These are phyloP conservation scores for Dactylis glomerata DNA, from an alignment of 176 grass and related monocot genomes.

Conservation along the genomic window DNA sequence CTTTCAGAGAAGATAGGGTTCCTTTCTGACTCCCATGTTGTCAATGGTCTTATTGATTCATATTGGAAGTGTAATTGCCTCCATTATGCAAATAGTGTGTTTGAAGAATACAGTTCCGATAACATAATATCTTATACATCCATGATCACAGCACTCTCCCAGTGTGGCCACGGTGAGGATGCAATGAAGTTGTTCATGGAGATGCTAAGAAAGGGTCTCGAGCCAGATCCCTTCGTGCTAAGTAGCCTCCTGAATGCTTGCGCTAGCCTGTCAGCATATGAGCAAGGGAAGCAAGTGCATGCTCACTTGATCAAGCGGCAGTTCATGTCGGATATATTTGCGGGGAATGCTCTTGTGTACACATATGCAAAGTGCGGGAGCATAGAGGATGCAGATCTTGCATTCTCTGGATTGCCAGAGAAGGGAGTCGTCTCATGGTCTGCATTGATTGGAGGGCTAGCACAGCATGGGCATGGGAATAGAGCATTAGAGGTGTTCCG, in stretches of 20 bases:
- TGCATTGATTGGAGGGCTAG: slow-evolving; percentile 92
- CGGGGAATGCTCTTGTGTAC: slow-evolving; percentile 82
- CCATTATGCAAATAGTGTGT: slow-evolving; percentile 48
- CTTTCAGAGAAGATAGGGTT: slow-evolving; percentile 59
- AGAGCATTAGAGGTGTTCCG: slow-evolving; percentile 59
- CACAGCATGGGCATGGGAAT: slow-evolving; percentile 85
- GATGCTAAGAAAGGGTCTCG: slow-evolving; percentile 66
- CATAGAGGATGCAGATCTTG: slow-evolving; percentile 72
- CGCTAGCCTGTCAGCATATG: slow-evolving; percentile 80
- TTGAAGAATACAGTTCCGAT: slow-evolving; percentile 56
- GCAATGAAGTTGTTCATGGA: slow-evolving; percentile 73
- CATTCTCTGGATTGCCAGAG: slow-evolving; percentile 56
- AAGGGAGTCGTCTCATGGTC: slow-evolving; percentile 91
- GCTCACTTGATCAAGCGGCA: slow-evolving; percentile 65
- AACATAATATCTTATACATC: slow-evolving; percentile 74
- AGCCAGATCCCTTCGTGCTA: slow-evolving; percentile 75
- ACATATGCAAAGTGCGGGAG: slow-evolving; percentile 91
- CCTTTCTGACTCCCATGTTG: slow-evolving; percentile 66
- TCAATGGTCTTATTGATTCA: slow-evolving; percentile 80
- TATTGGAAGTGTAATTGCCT: slow-evolving; percentile 76
- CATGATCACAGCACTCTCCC: slow-evolving; percentile 77
- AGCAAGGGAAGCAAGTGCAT: slow-evolving; percentile 89
- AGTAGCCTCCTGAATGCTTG: slow-evolving; percentile 84
- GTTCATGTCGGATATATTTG: slow-evolving; percentile 69
- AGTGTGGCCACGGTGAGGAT: slow-evolving; percentile 66